Evolutionary conservation across 2,329 filamentous ascomycete species (phyloP).

Genomic region (Ophiostoma tasmaniense): DNA sequence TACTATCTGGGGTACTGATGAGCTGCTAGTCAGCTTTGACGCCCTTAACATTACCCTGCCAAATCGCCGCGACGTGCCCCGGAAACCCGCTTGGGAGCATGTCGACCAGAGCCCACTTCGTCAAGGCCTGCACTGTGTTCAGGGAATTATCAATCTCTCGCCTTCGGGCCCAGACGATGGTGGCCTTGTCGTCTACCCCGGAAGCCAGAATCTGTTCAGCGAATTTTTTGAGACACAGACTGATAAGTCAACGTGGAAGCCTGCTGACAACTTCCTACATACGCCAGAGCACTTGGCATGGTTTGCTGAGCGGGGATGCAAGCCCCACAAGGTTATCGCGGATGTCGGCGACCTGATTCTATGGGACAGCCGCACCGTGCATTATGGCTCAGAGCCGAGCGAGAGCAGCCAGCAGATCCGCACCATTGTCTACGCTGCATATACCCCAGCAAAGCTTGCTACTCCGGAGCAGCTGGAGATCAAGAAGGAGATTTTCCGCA

Average conservation of each 20-base stretch:
- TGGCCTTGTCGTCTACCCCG: conserved; percentile 29
- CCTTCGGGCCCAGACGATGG: conserved; percentile 31
- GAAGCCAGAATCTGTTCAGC: conserved; percentile 19
- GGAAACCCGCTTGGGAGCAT: conserved; percentile 30
- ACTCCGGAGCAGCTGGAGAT: conserved; percentile 11
- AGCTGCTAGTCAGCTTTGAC: conserved; percentile 32
- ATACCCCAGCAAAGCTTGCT: conserved; percentile 29
- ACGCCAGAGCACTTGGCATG: conserved; percentile 9
- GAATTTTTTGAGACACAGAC: conserved; percentile 16
- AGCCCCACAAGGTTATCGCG: conserved; percentile 25
- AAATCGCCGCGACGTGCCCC: conserved; percentile 19
- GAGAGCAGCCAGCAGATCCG: conserved; percentile 24
- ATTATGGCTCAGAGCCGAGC: conserved; percentile 30
- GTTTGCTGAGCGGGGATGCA: conserved; percentile 6
- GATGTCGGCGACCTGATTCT: conserved; percentile 30
- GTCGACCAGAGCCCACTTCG: conserved; percentile 27
- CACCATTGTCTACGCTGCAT: conserved; percentile 30
- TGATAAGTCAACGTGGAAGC: conserved; percentile 4
- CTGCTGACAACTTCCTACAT: conserved; percentile 7
- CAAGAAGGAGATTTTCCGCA: conserved; percentile 27
- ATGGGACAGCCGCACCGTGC: conserved; percentile 30
- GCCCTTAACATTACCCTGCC: conserved; percentile 33
- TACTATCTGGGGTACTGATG: conserved; percentile 30
- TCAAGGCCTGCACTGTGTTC: conserved; percentile 26
- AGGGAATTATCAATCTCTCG: conserved; percentile 27